Evolutionary conservation across 1,284 basidiomycete species (phyloP), one percentile per base, ranked within the genome.

Genomic region (Thecaphora thlaspeos): DNA sequence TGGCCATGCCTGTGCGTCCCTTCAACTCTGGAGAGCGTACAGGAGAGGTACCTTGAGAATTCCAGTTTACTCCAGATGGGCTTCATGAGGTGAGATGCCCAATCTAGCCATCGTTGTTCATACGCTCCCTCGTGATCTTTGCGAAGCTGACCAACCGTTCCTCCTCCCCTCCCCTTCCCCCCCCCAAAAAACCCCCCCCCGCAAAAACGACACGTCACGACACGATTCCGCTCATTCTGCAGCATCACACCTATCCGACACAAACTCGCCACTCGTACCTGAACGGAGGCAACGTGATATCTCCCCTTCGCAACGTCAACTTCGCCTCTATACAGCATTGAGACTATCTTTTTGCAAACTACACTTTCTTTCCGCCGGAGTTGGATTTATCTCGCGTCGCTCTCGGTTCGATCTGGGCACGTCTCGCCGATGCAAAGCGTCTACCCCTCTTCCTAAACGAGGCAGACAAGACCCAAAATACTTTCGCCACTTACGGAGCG

Each of bases 401-500:
- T 28, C 26, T 28, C 7, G 26, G 26, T 28, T 5, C 26, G 18
- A 41, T 52, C 14, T 17, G 4, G 17, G 11, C 7, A 5, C 26
- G 26, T 5, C 11, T 11, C 7, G 11, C 28, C 21, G 15, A 37
- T 17, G 42, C 30, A 30, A 5, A 23, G n/a, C 51, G 44, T 4
- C 30, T 69, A n/a, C 67, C 67, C 3, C 40, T 69, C 26, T 69
- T 71, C 34, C 34, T 68, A 41, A 71, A 71, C 41, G 68, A 71
- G 38, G 58, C 65, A 2, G 58, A 56, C 28, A 44, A 22, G 0
- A 19, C 36, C 7, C 68, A 71, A 41, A 41, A 45, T 18, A 47
- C 55, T 11, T 51, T 71, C 22, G 24, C 41, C 41, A 46, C 45
- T 7, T 71, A 65, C 26, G 58, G 55, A 1, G 51, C 52, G 48